phyloP scores from a whole-genome alignment of 2,329 filamentous ascomycete genomes.

The Diaporthe longicolla region DNA sequence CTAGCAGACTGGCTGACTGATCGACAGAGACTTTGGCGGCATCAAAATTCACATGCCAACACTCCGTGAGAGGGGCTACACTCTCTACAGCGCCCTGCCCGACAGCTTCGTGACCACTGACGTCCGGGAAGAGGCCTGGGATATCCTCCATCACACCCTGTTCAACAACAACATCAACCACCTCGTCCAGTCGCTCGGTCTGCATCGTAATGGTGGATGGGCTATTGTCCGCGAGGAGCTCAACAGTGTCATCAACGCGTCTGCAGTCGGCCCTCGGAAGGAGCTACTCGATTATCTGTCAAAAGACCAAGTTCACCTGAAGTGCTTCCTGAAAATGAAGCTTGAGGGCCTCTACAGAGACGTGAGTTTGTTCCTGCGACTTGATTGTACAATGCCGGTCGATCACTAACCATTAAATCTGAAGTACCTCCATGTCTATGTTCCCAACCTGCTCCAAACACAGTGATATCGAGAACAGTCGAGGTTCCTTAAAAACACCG shows the following conservation, averaged over 20 bases:
- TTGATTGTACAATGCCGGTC: background rate
- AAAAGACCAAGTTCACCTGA: background rate
- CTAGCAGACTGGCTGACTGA: background rate
- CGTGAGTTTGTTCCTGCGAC: background rate
- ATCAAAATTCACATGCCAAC: constrained; percentile 33
- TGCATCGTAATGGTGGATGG: constrained; percentile 27
- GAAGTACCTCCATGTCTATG: constrained; percentile 19
- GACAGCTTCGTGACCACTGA: constrained; percentile 31
- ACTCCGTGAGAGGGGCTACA: constrained; percentile 20
- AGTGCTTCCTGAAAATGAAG: constrained; percentile 33
- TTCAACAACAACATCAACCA: constrained; percentile 34
- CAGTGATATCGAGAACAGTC: background rate
- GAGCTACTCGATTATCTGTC: constrained; percentile 11
- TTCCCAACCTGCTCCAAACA: constrained; percentile 20
- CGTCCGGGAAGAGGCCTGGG: background rate
- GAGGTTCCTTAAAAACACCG: background rate
- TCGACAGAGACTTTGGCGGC: constrained; percentile 10
- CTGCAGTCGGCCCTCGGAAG: background rate
- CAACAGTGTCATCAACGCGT: background rate
- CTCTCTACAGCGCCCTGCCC: constrained; percentile 18
- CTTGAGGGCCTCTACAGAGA: constrained; percentile 30
- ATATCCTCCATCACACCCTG: constrained; percentile 14
- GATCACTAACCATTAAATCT: background rate
- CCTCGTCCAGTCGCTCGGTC: constrained; percentile 2
- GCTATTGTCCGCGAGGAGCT: constrained; percentile 27